These are phyloP conservation scores for Alternaria sp. DNA, from an alignment of 2,329 filamentous ascomycete genomes.

Conservation along the genomic window DNA sequence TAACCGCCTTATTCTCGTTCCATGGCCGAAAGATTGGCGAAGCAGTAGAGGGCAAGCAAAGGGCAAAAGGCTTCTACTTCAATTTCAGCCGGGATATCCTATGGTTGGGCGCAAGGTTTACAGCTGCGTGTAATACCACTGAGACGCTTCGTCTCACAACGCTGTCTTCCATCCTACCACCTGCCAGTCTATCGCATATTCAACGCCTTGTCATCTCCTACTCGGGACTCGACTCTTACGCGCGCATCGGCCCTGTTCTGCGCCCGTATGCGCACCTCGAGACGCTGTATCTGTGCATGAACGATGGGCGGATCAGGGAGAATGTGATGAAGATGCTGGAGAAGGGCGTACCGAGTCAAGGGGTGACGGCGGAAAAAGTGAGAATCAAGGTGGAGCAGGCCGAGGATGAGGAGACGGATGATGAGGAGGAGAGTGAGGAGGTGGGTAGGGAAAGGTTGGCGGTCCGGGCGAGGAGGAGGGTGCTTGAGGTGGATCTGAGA, in stretches of 20 bases:
- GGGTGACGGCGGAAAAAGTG: constrained; percentile 1
- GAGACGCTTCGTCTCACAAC: constrained; percentile 21
- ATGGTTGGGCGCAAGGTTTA: constrained; percentile 26
- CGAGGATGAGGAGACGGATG: constrained; percentile 24
- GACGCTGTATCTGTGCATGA: constrained; percentile 24
- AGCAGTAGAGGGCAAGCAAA: neutral
- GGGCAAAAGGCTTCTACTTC: constrained; percentile 17
- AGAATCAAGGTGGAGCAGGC: constrained; percentile 6
- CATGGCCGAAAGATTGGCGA: neutral
- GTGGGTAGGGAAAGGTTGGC: neutral
- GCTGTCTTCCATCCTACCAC: neutral
- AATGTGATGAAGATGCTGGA: constrained; percentile 3
- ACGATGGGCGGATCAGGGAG: constrained; percentile 15
- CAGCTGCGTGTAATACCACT: neutral
- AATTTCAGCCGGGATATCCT: constrained; percentile 23
- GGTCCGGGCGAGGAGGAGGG: constrained; percentile 10
- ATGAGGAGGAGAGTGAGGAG: constrained; percentile 20
- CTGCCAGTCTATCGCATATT: neutral
- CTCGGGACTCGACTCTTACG: constrained; percentile 12
- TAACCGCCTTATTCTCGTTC: neutral
- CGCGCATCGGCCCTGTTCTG: constrained; percentile 11
- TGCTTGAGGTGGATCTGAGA: constrained; percentile 20
- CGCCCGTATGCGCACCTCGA: constrained; percentile 14
- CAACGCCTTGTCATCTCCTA: constrained; percentile 18
- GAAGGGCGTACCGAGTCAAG: neutral